These are phyloP conservation scores for Teunomyces cretensis DNA, from an alignment of 805 yeast species.

Conservation along the genomic window DNA sequence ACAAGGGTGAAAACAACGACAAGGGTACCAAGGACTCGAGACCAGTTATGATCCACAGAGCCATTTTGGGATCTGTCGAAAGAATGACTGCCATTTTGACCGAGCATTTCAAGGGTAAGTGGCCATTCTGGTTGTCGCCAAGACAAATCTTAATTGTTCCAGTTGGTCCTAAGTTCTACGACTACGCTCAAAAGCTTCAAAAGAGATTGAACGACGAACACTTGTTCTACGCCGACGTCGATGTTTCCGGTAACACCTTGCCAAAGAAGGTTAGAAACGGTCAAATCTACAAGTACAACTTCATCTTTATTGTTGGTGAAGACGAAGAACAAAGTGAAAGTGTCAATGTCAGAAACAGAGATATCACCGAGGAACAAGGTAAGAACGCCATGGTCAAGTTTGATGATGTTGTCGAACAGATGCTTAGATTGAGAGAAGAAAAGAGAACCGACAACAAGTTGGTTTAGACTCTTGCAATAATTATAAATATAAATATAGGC, in stretches of 20 bases:
- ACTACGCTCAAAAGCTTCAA: slow-evolving; percentile 82
- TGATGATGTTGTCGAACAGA: slow-evolving; percentile 68
- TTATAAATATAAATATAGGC: not conserved
- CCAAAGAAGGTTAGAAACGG: slow-evolving; percentile 98
- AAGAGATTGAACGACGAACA: slow-evolving; percentile 59
- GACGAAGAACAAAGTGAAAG: slow-evolving; percentile 76
- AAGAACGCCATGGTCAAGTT: slow-evolving; percentile 82
- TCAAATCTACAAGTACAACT: slow-evolving; percentile 91
- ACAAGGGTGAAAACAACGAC: slow-evolving; percentile 62
- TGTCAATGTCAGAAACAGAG: slow-evolving; percentile 97
- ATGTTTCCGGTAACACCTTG: slow-evolving; percentile 90
- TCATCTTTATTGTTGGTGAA: slow-evolving; percentile 95
- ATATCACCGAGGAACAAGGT: slow-evolving; percentile 87
- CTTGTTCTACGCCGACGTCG: slow-evolving; percentile 91
- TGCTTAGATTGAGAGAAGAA: slow-evolving; percentile 64
- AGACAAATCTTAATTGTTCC: slow-evolving; percentile 96
- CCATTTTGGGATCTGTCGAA: slow-evolving; percentile 96
- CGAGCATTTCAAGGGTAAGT: slow-evolving; percentile 97
- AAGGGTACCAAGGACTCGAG: slow-evolving; percentile 60
- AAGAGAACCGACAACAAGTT: slow-evolving; percentile 69
- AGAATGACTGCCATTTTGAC: slow-evolving; percentile 98
- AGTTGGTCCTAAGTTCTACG: slow-evolving; percentile 90
- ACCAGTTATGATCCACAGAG: slow-evolving; percentile 99
- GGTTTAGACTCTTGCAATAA: slow-evolving; percentile 5
- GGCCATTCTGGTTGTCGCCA: slow-evolving; percentile 99